These are phyloP conservation scores for Ephemerocybe angulata DNA, from an alignment of 768 basidiomycete genomes.

Conservation along the genomic window DNA sequence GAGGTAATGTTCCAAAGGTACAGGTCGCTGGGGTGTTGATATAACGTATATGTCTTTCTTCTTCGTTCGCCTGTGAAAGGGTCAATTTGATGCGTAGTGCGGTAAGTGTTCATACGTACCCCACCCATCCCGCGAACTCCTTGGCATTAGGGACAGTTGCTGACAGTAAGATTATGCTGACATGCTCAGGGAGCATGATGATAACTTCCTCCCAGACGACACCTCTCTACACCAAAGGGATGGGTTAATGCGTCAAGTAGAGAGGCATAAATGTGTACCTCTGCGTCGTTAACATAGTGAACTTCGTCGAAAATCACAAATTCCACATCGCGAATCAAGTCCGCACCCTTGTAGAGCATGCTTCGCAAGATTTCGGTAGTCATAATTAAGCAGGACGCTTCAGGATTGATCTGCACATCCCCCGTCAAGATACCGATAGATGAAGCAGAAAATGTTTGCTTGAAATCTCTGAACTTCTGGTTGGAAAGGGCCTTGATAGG, in stretches of 20 bases:
- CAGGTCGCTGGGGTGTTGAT: slow-evolving; percentile 91
- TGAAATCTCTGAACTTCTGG: slow-evolving; percentile 98
- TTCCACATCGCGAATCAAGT: slow-evolving; percentile 97
- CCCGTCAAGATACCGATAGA: slow-evolving; percentile 96
- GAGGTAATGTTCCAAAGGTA: slow-evolving; percentile 94
- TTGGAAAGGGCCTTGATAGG: slow-evolving; percentile 99
- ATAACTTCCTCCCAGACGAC: slow-evolving; percentile 99
- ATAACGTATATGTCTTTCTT: slow-evolving; percentile 99
- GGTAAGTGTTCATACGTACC: slow-evolving; percentile 44
- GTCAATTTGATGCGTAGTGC: background rate
- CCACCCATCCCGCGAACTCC: slow-evolving; percentile 99
- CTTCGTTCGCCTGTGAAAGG: slow-evolving; percentile 77
- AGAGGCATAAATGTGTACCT: slow-evolving; percentile 44
- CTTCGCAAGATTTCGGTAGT: slow-evolving; percentile 96
- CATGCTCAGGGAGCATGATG: slow-evolving; percentile 98
- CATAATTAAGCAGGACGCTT: slow-evolving; percentile 96
- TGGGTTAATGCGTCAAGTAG: slow-evolving; percentile 1
- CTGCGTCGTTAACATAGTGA: slow-evolving; percentile 98
- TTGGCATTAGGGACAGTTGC: slow-evolving; percentile 98
- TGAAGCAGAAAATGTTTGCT: slow-evolving; percentile 86
- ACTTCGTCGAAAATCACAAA: slow-evolving; percentile 99
- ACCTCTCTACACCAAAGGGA: slow-evolving; percentile 69
- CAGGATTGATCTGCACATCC: slow-evolving; percentile 98
- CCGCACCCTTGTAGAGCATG: slow-evolving; percentile 99
- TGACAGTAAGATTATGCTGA: slow-evolving; percentile 94